A percentile compares a stretch with the other conserved stretches of the same genome.
Conservation (phyloP, 306 rosid species). For the Malus sylvestris region DNA sequence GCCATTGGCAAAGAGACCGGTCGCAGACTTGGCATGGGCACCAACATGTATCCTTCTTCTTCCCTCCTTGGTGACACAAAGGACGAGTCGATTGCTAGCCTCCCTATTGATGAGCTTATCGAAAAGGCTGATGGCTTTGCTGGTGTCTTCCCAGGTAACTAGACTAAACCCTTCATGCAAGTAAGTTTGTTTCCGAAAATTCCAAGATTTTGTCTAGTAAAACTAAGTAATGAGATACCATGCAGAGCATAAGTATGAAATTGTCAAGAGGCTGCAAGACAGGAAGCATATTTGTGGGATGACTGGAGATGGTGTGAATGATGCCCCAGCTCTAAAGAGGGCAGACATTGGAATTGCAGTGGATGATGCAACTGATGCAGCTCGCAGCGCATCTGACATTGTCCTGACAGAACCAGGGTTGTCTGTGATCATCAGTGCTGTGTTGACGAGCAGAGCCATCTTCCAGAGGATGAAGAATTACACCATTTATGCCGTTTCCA, state of each 20-base stretch:
- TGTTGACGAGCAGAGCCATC: constrained; percentile 82
- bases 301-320: constrained; percentile 98
- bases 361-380: constrained; percentile 94
- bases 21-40: constrained; percentile 97
- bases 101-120: constrained; percentile 79
- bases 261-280: constrained; percentile 73
- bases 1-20: constrained; percentile 93
- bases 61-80: constrained; percentile 78
- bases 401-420: constrained; percentile 89
- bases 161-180: not conserved
- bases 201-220: not conserved
- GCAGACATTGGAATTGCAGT: constrained; percentile 94
- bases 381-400: constrained; percentile 81
- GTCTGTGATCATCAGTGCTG: constrained; percentile 84
- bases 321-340: constrained; percentile 80
- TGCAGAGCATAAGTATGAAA: constrained; percentile 88
- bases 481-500: constrained; percentile 86
- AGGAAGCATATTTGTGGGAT: constrained; percentile 81
- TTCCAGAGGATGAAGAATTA: constrained; percentile 95
- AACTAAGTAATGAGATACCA: constrained; percentile 2
- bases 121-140: constrained; percentile 97
- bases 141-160: constrained; percentile 82
- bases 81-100: constrained; percentile 44
- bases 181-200: not conserved
- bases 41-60: constrained; percentile 95